These are phyloP conservation scores for Lactifluus volemus DNA, from an alignment of 768 basidiomycete species.

Conservation along the genomic window DNA sequence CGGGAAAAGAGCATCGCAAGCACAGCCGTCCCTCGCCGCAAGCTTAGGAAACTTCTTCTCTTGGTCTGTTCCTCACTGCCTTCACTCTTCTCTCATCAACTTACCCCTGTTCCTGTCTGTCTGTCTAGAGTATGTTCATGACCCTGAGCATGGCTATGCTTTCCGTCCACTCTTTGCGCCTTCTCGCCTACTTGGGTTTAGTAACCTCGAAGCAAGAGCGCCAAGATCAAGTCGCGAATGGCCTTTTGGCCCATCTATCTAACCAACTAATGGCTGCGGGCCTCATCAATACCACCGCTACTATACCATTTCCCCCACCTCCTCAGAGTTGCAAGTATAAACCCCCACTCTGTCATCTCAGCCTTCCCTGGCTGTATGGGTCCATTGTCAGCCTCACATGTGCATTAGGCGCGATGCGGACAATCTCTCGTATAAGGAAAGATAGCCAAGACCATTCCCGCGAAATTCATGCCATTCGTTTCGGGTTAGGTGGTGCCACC, in stretches of 20 bases:
- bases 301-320: slow-evolving; percentile 1
- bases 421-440: slow-evolving; percentile 9
- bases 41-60: slow-evolving; percentile 11
- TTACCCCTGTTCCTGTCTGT: background rate
- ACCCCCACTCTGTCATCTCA: slow-evolving; percentile 7
- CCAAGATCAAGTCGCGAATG: slow-evolving; percentile 6
- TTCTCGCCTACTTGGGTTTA: slow-evolving; percentile 6
- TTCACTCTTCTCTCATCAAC: background rate
- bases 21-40: slow-evolving; percentile 10
- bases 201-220: background rate
- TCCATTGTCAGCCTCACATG: slow-evolving; percentile 11
- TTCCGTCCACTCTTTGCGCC: slow-evolving; percentile 11
- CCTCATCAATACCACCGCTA: slow-evolving; percentile 2
- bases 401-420: slow-evolving; percentile 1
- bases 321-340: slow-evolving; percentile 7
- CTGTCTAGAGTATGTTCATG: slow-evolving; percentile 11
- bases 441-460: slow-evolving; percentile 3
- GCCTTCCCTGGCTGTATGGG: slow-evolving; percentile 16
- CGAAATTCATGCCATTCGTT: slow-evolving; percentile 1
- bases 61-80: slow-evolving; percentile 2
- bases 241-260: slow-evolving; percentile 5
- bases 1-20: background rate
- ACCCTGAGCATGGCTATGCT: slow-evolving; percentile 15
- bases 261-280: slow-evolving; percentile 3
- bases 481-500: slow-evolving; percentile 3